Evolutionary conservation across 2,329 filamentous ascomycete species (phyloP).

Genomic region (Anisogramma anomala): DNA sequence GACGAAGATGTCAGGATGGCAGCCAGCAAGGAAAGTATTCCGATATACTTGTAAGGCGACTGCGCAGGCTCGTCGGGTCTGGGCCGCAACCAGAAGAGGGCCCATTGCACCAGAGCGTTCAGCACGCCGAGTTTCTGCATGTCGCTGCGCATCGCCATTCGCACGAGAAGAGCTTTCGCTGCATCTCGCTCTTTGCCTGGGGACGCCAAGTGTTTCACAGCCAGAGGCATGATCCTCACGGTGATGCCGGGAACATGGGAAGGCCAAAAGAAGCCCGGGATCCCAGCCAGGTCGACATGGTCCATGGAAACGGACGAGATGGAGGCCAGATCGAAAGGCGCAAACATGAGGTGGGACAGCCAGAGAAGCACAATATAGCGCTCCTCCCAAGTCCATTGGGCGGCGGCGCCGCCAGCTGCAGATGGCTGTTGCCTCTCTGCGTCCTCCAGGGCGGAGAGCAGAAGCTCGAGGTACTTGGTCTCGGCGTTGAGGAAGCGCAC

Average conservation of each 20-base stretch:
- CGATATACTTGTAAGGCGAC: slow-evolving; percentile 65
- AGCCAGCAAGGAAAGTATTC: slow-evolving; percentile 67
- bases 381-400: slow-evolving; percentile 67
- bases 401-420: slow-evolving; percentile 4
- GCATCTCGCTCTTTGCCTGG: slow-evolving; percentile 83
- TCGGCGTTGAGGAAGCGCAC: slow-evolving; percentile 86
- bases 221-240: slow-evolving; percentile 57
- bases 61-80: slow-evolving; percentile 25
- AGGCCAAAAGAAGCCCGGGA: slow-evolving; percentile 44
- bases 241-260: slow-evolving; percentile 56
- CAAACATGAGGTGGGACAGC: slow-evolving; percentile 71
- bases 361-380: slow-evolving; percentile 79
- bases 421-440: slow-evolving; percentile 26
- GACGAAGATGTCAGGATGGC: slow-evolving; percentile 58
- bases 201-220: slow-evolving; percentile 57
- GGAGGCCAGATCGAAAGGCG: slow-evolving; percentile 80
- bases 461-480: slow-evolving; percentile 67
- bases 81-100: slow-evolving; percentile 47
- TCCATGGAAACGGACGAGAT: slow-evolving; percentile 56
- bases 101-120: slow-evolving; percentile 57
- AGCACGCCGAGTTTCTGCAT: slow-evolving; percentile 73
- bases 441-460: slow-evolving; percentile 64
- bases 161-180: slow-evolving; percentile 70
- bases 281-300: slow-evolving; percentile 29
- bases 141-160: slow-evolving; percentile 71